phyloP scores from a whole-genome alignment of 345 rosid genomes.

The Alliaria petiolata region DNA sequence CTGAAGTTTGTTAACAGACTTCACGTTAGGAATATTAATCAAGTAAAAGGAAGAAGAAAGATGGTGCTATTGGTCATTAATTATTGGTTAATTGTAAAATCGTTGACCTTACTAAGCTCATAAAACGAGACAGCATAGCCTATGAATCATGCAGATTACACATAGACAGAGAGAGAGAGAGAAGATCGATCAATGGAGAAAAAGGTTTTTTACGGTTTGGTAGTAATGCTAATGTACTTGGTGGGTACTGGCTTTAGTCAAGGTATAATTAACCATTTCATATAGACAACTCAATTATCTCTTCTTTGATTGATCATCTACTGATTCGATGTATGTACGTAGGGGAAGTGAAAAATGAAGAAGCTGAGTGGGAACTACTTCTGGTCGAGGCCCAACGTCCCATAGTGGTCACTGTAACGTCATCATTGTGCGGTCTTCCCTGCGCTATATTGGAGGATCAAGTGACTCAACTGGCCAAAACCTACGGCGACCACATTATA shows the following conservation, averaged over 20 bases:
- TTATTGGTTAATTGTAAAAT: background rate
- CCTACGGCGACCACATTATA: background rate
- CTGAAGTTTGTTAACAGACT: background rate
- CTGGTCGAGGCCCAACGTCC: background rate
- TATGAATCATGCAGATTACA: background rate
- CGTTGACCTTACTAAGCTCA: background rate
- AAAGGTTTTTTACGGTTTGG: background rate
- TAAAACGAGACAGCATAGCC: constrained; percentile 9
- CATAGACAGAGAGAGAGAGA: background rate
- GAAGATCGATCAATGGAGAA: constrained; percentile 1
- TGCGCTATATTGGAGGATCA: background rate
- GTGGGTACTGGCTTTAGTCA: background rate
- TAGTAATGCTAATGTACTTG: constrained; percentile 8
- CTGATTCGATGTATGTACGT: background rate
- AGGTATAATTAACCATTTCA: constrained; percentile 2
- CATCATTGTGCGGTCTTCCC: background rate
- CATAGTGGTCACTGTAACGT: background rate
- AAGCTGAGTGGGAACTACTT: background rate
- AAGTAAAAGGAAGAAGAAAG: background rate
- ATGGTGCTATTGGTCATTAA: background rate
- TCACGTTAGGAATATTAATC: background rate
- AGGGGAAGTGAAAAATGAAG: constrained; percentile 1
- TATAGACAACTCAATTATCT: no score
- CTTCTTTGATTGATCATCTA: background rate
- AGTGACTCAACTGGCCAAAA: background rate